phyloP scores from a whole-genome alignment of 2,329 filamentous ascomycete species.

The Diaporthe citriasiana region DNA sequence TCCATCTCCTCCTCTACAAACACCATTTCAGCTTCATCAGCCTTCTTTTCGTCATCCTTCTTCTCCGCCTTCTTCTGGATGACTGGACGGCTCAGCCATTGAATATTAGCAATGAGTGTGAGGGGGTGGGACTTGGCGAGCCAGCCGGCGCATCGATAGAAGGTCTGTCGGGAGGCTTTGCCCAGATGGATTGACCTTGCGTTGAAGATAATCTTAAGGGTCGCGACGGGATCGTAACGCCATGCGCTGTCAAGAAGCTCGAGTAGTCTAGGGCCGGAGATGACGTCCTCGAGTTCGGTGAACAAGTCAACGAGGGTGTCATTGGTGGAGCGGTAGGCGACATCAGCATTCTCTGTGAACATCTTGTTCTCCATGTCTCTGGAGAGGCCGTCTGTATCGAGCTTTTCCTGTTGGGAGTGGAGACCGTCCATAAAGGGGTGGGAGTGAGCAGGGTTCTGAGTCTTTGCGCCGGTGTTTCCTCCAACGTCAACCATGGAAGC shows the following conservation, averaged over 20 bases:
- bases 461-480: neutral
- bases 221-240: slow-evolving; percentile 61
- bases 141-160: slow-evolving; percentile 70
- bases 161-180: slow-evolving; percentile 64
- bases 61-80: slow-evolving; percentile 67
- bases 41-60: slow-evolving; percentile 48
- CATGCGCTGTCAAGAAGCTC: slow-evolving; percentile 64
- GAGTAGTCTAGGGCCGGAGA: slow-evolving; percentile 54
- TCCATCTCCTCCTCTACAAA: slow-evolving; percentile 52
- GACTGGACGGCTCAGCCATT: slow-evolving; percentile 68
- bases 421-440: slow-evolving; percentile 55
- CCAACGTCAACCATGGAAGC: neutral
- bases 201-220: slow-evolving; percentile 73
- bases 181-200: slow-evolving; percentile 72
- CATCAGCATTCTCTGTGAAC: slow-evolving; percentile 66
- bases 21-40: slow-evolving; percentile 53
- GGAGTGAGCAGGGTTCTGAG: neutral
- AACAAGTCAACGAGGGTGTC: slow-evolving; percentile 68
- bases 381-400: neutral
- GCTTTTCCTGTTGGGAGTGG: slow-evolving; percentile 42
- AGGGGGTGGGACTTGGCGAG: slow-evolving; percentile 67
- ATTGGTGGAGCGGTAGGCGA: slow-evolving; percentile 62
- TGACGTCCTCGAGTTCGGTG: slow-evolving; percentile 61
- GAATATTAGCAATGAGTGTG: slow-evolving; percentile 67
- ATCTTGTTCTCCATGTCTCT: slow-evolving; percentile 58